These are phyloP conservation scores for Colletotrichum gigasporum DNA, from an alignment of 2,329 filamentous ascomycete genomes.

Conservation along the genomic window DNA sequence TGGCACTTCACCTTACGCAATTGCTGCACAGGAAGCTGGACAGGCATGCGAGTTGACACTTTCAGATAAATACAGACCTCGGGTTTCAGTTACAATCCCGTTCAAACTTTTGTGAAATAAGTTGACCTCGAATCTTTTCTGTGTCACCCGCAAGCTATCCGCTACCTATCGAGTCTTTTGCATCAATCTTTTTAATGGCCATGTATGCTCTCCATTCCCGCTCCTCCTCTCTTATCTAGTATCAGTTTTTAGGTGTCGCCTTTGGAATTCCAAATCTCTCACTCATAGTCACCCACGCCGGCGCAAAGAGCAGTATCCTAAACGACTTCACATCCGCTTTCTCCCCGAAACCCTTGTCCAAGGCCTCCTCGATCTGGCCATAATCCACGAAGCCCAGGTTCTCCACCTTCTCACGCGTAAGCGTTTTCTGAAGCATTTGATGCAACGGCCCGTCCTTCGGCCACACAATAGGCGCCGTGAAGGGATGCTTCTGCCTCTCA, in stretches of 20 bases:
- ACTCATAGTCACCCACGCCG: conserved; percentile 4
- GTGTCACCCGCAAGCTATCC: no score
- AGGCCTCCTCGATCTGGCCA: conserved; percentile 41
- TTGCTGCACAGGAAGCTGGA: no score
- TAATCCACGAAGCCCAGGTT: conserved; percentile 51
- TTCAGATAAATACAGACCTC: no score
- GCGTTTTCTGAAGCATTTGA: conserved; percentile 37
- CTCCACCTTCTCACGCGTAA: conserved; percentile 47
- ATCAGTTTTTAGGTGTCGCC: background rate
- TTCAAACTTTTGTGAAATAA: no score
- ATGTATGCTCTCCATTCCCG: no score
- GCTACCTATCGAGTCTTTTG: no score
- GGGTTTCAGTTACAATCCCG: no score
- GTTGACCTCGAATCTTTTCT: no score
- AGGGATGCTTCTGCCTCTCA: conserved; percentile 57
- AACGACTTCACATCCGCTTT: conserved; percentile 37
- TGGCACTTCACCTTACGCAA: no score
- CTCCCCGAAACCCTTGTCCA: conserved; percentile 49
- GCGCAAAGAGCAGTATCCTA: conserved; percentile 1
- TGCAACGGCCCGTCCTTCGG: conserved; percentile 53
- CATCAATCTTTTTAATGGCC: no score
- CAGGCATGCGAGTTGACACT: no score
- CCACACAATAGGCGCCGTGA: conserved; percentile 53
- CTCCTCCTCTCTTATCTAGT: no score
- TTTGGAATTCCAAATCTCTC: conserved; percentile 7